These are phyloP conservation scores for Cyberlindnera americana DNA, from an alignment of 805 yeast genomes.

Conservation along the genomic window DNA sequence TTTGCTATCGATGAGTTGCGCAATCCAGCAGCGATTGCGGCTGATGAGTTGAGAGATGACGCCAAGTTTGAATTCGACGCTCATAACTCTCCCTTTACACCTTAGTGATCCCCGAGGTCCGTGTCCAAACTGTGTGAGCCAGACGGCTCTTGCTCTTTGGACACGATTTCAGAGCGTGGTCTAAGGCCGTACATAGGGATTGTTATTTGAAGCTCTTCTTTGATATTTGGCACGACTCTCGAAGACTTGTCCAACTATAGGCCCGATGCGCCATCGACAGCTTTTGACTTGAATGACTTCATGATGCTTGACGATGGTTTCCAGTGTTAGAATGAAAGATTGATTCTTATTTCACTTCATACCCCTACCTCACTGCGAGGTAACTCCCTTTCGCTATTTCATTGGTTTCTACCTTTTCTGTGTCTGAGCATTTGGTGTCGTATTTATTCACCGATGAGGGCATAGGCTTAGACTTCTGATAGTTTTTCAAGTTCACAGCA, in stretches of 20 bases:
- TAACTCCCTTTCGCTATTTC: too few species aligned
- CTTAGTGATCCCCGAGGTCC: slow-evolving; percentile 4
- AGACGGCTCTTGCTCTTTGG: slow-evolving; percentile 7
- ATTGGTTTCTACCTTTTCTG: too few species aligned
- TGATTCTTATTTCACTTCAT: slow-evolving; percentile 1
- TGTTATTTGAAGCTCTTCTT: not conserved
- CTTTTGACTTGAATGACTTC: slow-evolving; percentile 31
- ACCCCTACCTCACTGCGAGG: not conserved
- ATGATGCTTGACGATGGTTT: slow-evolving; percentile 25
- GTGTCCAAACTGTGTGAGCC: slow-evolving; percentile 8
- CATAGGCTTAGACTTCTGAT: too few species aligned
- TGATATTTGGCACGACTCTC: not conserved
- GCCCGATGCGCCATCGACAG: slow-evolving; percentile 34
- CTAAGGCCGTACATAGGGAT: too few species aligned
- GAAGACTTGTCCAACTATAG: slow-evolving; percentile 12
- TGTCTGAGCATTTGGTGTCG: too few species aligned
- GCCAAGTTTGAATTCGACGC: not conserved
- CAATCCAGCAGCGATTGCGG: slow-evolving; percentile 43
- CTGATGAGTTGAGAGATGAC: slow-evolving; percentile 5
- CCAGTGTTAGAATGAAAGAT: slow-evolving; percentile 12
- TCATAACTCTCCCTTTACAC: not conserved
- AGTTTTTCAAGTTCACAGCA: too few species aligned
- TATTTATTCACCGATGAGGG: too few species aligned
- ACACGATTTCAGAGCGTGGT: slow-evolving; percentile 8
- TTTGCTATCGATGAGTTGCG: slow-evolving; percentile 40